Conservation (phyloP, 805 yeast species). For the Metschnikowia lachancei region DNA sequence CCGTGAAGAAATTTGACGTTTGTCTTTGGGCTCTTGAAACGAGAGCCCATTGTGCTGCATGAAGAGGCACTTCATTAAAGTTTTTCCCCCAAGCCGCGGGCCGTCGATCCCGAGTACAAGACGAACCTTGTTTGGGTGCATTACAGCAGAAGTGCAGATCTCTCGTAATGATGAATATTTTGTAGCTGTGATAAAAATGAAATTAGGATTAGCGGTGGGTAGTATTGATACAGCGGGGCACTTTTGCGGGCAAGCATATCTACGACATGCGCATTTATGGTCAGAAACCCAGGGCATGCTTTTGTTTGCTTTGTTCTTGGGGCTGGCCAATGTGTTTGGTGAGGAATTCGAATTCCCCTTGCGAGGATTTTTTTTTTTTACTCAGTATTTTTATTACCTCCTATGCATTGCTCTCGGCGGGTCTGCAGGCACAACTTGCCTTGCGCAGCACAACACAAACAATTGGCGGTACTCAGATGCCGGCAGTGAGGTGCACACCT, state of each 20-base stretch:
- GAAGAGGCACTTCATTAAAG: not conserved
- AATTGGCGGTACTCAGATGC: too few species aligned
- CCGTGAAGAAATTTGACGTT: not conserved
- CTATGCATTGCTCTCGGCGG: constrained; percentile 6
- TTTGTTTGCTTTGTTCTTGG: not conserved
- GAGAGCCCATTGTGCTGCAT: not conserved
- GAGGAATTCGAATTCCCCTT: not conserved
- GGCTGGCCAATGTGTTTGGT: not conserved
- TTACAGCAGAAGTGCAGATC: not conserved
- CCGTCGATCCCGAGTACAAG: not conserved
- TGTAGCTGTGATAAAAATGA: not conserved
- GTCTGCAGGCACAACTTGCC: not conserved
- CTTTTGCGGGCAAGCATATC: too few species aligned
- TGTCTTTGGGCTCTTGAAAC: not conserved
- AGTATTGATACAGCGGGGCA: too few species aligned
- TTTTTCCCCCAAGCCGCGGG: not conserved
- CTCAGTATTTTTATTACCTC: not conserved
- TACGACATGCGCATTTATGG: not conserved
- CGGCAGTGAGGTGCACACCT: not conserved
- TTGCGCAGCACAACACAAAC: not conserved
- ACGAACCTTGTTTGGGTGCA: not conserved
- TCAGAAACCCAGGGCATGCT: not conserved
- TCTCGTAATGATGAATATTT: not conserved
- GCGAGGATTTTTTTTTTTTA: not conserved
- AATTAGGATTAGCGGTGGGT: not conserved